These are phyloP conservation scores for Fusarium guadeloupense DNA, from an alignment of 2,329 filamentous ascomycete species.

Conservation along the genomic window DNA sequence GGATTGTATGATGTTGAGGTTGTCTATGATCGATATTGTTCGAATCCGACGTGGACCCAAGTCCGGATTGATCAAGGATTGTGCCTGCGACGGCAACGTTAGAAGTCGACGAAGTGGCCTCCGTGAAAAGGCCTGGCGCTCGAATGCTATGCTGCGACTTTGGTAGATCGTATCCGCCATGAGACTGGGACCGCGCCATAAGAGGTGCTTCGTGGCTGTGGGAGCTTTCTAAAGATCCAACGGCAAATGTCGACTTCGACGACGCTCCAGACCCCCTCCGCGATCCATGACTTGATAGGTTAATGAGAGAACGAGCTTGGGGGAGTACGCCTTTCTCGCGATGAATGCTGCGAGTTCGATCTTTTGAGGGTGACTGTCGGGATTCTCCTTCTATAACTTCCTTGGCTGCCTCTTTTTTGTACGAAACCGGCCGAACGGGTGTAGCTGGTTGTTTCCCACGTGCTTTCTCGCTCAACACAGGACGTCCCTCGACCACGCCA, in stretches of 20 bases:
- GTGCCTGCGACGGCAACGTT: constrained; percentile 55
- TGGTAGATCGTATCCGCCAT: constrained; percentile 43
- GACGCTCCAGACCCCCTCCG: constrained; percentile 37
- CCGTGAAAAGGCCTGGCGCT: constrained; percentile 46
- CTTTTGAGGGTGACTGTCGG: constrained; percentile 4
- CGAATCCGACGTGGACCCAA: constrained; percentile 45
- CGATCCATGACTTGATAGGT: constrained; percentile 31
- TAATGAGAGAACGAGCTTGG: constrained; percentile 40
- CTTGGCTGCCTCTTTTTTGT: constrained; percentile 21
- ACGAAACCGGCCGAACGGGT: constrained; percentile 22
- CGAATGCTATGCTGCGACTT: constrained; percentile 24
- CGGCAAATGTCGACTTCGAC: constrained; percentile 35
- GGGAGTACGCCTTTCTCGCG: constrained; percentile 25
- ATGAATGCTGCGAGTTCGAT: constrained; percentile 20
- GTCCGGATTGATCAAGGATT: constrained; percentile 54
- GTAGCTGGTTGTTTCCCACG: constrained; percentile 58
- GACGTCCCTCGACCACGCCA: constrained; percentile 10
- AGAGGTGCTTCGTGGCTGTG: constrained; percentile 31
- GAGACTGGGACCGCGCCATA: constrained; percentile 48
- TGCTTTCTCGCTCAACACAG: constrained; percentile 55
- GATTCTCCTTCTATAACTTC: constrained; percentile 14
- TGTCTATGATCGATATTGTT: constrained; percentile 30
- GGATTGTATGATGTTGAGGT: constrained; percentile 39
- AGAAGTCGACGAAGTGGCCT: constrained; percentile 52
- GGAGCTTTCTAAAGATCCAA: constrained; percentile 37